Base-by-base conservation (phyloP, 2,329 filamentous ascomycete genomes). In the Mycosphaerella sp. region DNA sequence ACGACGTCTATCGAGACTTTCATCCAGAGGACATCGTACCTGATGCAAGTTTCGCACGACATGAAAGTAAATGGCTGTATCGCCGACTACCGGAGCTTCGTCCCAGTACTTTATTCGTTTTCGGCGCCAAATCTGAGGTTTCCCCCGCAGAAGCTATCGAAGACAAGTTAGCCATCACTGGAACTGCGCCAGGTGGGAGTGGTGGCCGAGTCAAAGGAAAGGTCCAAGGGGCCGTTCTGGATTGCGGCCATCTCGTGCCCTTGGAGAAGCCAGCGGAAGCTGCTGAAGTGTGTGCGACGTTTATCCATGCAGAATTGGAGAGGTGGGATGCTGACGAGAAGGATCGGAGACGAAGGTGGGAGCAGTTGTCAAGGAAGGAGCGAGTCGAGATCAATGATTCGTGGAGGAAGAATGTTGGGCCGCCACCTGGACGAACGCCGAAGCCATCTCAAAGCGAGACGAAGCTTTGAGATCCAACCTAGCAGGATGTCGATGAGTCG, bases 201-300 rank as follows among this genome's bases (percentile, higher is more conserved):
- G 80, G 88, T 14, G 79, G 85, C 42, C 73, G 66, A 3, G 68
- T 70, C n/a, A 77, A 78, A 10, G 87, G 86, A 0, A 75, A 81
- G 41, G 89, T 95, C 2, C 76, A 82, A 57, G 77, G 87, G 4
- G 73, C 81, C 13, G 69, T 93, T 6, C 71, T 84, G 25, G 78
- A 77, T 0, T 75, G 77, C 5, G 89, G 90, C 0, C 91, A 97
- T 68, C 69, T 96, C 37, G 80, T 96, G 25, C 85, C 90, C 0
- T 87, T 95, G 80, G 89, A 95, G 69, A 78, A 79, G 35, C 86
- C 87, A 0, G 72, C 63, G 2, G 74, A 80, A 62, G 86, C 84
- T 55, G 90, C 88, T 1, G 73, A 78, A n/a, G 66, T 68, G 6
- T 53, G 49, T 21, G 63, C 61, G 12, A 62, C 59, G 13, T 76